Conservation (phyloP, 73 alveolate genomes). For the Paraurostyla sp. region DNA sequence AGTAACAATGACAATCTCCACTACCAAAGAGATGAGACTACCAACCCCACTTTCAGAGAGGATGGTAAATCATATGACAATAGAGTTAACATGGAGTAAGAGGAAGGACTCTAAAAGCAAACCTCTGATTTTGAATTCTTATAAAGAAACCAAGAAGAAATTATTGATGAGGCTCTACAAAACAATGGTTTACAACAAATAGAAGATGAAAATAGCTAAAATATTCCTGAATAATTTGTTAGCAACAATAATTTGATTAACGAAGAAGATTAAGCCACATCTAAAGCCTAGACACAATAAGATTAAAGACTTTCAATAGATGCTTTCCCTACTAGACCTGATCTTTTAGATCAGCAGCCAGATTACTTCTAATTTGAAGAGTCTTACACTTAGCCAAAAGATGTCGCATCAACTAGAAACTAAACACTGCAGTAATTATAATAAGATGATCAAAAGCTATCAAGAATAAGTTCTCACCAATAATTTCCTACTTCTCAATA, state of each 20-base stretch:
- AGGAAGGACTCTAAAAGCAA: neutral
- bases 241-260: no score
- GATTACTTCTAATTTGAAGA: no score
- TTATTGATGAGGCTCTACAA: neutral
- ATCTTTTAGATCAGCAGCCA: no score
- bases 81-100: neutral
- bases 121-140: neutral
- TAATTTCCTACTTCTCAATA: no score
- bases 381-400: no score
- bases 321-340: no score
- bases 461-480: no score
- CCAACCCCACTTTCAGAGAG: neutral
- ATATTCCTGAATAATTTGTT: no score
- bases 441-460: neutral
- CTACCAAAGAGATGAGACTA: neutral
- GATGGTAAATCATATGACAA: neutral
- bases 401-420: no score
- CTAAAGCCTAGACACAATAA: no score
- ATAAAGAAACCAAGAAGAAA: neutral
- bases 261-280: no score
- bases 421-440: neutral
- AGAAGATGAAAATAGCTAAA: neutral
- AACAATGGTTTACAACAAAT: neutral
- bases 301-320: no score
- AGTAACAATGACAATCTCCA: neutral